Percentiles rank a stretch among this genome's conserved stretches.
These are phyloP conservation scores for Verticillium zaregamsianum DNA, from an alignment of 2,329 filamentous ascomycete species.

Conservation along the genomic window DNA sequence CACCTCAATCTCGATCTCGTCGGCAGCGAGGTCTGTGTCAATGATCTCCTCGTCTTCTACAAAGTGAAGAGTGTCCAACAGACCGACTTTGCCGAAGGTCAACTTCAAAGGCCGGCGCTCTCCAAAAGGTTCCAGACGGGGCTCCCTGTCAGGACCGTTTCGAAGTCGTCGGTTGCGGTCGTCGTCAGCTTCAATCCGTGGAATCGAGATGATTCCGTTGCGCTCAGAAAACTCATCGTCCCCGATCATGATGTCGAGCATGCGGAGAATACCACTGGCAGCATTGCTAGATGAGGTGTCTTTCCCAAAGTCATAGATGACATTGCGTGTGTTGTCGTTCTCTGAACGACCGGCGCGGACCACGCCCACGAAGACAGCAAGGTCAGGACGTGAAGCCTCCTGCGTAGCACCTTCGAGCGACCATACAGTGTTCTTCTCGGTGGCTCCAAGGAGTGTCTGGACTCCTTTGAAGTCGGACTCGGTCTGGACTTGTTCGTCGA, in stretches of 20 bases:
- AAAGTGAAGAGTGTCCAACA: constrained; percentile 23
- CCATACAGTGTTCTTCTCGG: constrained; percentile 16
- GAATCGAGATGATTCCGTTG: constrained; percentile 16
- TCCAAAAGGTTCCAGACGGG: constrained; percentile 13
- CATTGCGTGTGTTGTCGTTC: constrained; percentile 12
- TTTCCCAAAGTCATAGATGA: constrained; percentile 12
- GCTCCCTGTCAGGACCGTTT: constrained; percentile 18
- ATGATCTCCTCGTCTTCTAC: constrained; percentile 16
- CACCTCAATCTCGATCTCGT: constrained; percentile 24
- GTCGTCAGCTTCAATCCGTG: constrained; percentile 16
- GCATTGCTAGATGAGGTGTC: constrained; percentile 8
- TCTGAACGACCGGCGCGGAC: constrained; percentile 12
- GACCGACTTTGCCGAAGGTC: constrained; percentile 16
- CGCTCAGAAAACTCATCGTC: constrained; percentile 19
- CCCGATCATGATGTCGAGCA: constrained; percentile 11
- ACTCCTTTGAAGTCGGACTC: constrained; percentile 14
- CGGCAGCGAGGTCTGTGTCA: constrained; percentile 9
- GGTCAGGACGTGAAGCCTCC: constrained; percentile 10
- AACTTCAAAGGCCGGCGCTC: constrained; percentile 11
- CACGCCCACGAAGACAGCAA: constrained; percentile 13
- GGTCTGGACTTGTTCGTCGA: constrained; percentile 15
- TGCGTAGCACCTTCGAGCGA: constrained; percentile 10
- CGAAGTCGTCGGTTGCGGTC: constrained; percentile 18
- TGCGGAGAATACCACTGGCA: constrained; percentile 9
- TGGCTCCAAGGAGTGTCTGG: constrained; percentile 12